Evolutionary conservation across 2,329 filamentous ascomycete species (phyloP).

Genomic region (Cryphonectria naterciae): DNA sequence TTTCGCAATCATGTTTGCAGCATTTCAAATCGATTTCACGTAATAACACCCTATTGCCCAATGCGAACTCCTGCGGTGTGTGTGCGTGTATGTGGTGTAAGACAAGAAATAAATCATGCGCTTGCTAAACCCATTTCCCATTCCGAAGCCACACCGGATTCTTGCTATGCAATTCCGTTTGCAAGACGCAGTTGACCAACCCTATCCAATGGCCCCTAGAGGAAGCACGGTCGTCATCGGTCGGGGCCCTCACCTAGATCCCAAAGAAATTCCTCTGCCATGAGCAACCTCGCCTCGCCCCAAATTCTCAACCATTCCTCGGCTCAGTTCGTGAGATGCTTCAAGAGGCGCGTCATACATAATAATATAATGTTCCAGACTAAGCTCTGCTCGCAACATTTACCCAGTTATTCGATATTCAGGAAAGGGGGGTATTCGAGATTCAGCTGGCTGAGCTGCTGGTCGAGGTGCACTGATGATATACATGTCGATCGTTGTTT

Average conservation of each 20-base stretch:
- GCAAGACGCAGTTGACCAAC: not conserved
- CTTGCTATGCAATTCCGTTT: conserved; percentile 1
- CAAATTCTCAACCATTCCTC: not conserved
- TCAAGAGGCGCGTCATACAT: conserved; percentile 7
- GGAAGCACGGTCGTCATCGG: not conserved
- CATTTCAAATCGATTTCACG: conserved; percentile 5
- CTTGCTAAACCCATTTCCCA: conserved; percentile 17
- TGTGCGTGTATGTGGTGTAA: not conserved
- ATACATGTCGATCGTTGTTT: conserved; percentile 21
- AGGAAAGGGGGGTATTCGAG: not conserved
- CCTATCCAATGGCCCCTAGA: not conserved
- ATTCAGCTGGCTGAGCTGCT: conserved; percentile 9
- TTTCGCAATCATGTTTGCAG: not conserved
- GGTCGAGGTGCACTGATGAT: conserved; percentile 20
- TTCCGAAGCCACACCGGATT: not conserved
- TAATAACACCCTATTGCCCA: conserved; percentile 14
- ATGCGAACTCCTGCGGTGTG: not conserved
- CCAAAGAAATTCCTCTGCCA: not conserved
- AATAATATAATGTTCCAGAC: conserved; percentile 11
- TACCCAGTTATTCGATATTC: not conserved
- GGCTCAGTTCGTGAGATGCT: not conserved
- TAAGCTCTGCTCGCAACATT: not conserved
- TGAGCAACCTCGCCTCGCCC: not conserved
- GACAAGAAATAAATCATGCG: conserved; percentile 16
- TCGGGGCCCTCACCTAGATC: not conserved